Evolutionary conservation across 306 rosid species (phyloP).

Genomic region (Rosa chinensis): DNA sequence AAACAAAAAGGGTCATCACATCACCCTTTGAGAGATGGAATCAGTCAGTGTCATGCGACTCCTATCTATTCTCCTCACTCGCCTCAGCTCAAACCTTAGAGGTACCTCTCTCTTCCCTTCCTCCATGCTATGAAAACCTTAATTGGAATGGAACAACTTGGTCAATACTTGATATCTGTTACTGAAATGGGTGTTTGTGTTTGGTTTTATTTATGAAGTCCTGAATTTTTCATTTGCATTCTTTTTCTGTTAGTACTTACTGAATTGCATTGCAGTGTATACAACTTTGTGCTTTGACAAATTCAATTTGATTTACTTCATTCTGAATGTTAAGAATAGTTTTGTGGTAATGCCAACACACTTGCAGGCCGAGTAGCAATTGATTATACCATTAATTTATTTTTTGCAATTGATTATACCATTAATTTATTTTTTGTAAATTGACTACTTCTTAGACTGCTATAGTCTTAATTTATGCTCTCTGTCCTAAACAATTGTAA

Average conservation of each 20-base stretch:
- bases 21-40: too few relatives aligned
- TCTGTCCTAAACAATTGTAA: background rate
- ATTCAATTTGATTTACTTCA: background rate
- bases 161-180: background rate
- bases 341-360: background rate
- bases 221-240: constrained; percentile 1
- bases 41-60: too few relatives aligned
- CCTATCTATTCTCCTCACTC: too few relatives aligned
- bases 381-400: background rate
- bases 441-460: background rate
- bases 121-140: too few relatives aligned
- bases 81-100: too few relatives aligned
- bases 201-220: background rate
- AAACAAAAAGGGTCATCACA: too few relatives aligned
- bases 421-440: background rate
- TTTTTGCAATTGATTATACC: too few relatives aligned
- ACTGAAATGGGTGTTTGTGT: background rate
- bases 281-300: background rate
- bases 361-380: background rate
- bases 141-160: too few relatives aligned
- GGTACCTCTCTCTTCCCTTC: too few relatives aligned
- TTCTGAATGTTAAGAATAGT: background rate
- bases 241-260: background rate
- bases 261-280: background rate
- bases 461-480: background rate